A percentile compares a stretch with the other conserved stretches of the same genome.
Evolutionary conservation across 352 stramenopile genomes (phyloP).

Genomic region (Phytophthora tentaculata): DNA sequence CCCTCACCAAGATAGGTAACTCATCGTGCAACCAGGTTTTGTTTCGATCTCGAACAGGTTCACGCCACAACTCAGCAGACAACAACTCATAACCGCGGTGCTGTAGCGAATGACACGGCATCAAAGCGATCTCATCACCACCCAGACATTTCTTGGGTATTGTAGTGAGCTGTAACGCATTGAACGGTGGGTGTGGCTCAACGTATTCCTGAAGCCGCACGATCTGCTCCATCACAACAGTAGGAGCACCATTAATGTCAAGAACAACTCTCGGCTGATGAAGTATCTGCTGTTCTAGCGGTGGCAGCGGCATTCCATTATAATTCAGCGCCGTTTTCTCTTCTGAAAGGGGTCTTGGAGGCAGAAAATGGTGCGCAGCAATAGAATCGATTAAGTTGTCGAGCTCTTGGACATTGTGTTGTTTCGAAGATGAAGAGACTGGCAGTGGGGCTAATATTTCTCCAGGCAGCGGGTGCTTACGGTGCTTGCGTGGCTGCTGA

Average conservation of each 20-base stretch:
- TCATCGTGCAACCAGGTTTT: conserved; percentile 67
- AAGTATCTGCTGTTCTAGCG: conserved; percentile 47
- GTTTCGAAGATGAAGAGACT: conserved; percentile 13
- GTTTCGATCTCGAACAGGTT: conserved; percentile 64
- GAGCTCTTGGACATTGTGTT: conserved; percentile 6
- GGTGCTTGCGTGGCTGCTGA: conserved; percentile 25
- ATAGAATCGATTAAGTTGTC: conserved; percentile 20
- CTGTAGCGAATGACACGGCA: conserved; percentile 69
- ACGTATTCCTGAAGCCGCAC: conserved; percentile 52
- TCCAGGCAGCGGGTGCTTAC: conserved; percentile 21
- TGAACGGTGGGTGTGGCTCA: conserved; percentile 22
- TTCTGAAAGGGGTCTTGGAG: neutral
- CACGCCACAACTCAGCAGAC: conserved; percentile 53
- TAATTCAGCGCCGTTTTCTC: neutral
- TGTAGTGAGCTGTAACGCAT: conserved; percentile 50
- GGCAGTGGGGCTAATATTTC: conserved; percentile 16
- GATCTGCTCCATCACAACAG: conserved; percentile 52
- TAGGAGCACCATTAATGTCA: conserved; percentile 23
- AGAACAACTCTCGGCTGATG: conserved; percentile 56
- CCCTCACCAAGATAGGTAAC: conserved; percentile 43
- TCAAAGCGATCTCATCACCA: conserved; percentile 70
- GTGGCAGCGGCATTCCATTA: conserved; percentile 28
- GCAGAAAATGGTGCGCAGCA: conserved; percentile 2
- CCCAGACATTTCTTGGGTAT: conserved; percentile 56
- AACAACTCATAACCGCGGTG: conserved; percentile 42